These are phyloP conservation scores for Neovahlkampfia damariscottae DNA, from an alignment of 78 protist species.

Conservation along the genomic window DNA sequence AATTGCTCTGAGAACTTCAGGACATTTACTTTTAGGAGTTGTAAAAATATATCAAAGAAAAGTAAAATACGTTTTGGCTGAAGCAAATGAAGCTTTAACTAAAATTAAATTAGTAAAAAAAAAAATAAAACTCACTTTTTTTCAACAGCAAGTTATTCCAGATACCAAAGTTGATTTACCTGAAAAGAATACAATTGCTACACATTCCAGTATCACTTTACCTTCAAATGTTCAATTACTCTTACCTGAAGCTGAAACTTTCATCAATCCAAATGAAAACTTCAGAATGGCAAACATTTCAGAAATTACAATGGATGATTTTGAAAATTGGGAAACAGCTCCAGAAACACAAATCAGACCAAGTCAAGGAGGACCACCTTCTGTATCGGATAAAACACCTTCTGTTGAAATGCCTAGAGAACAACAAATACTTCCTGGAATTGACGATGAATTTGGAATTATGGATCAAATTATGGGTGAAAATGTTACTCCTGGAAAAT, in stretches of 20 bases:
- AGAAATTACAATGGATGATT: background rate
- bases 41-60: slow-evolving; percentile 60
- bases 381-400: too few species aligned
- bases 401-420: background rate
- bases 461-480: too few species aligned
- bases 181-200: background rate
- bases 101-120: slow-evolving; percentile 11
- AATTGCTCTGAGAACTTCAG: slow-evolving; percentile 71
- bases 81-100: slow-evolving; percentile 2
- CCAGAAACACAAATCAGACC: background rate
- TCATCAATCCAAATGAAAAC: background rate
- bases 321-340: background rate
- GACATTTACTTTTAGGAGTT: slow-evolving; percentile 79
- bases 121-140: background rate
- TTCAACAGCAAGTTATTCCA: background rate
- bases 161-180: background rate
- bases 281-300: background rate
- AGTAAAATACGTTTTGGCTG: slow-evolving; percentile 39
- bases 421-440: background rate
- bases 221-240: background rate
- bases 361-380: too few species aligned
- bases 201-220: background rate
- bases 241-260: background rate
- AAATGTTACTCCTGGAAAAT: too few species aligned
- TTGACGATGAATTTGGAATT: background rate